Evolutionary conservation across 139 green algal genomes (phyloP).

Genomic region (Chlorella sp.): DNA sequence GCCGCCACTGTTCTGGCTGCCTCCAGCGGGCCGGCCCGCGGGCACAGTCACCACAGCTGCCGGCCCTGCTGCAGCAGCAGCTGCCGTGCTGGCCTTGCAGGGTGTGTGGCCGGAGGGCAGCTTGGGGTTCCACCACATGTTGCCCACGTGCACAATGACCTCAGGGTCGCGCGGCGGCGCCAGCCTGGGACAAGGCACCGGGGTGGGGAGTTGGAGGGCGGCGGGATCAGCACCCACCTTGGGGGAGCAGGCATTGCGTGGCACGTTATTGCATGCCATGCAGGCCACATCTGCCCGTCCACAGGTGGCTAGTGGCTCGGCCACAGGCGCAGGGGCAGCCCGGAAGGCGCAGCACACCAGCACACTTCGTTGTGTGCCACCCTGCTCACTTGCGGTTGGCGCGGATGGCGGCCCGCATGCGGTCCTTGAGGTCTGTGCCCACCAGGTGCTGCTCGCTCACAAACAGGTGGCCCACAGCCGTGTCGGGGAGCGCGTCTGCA

Average conservation of each 20-base stretch:
- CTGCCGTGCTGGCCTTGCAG: not conserved
- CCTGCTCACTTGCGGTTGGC: constrained; percentile 55
- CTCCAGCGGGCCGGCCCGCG: not conserved
- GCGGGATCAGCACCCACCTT: not conserved
- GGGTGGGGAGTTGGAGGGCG: not conserved
- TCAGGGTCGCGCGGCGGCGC: constrained; percentile 45
- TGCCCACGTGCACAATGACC: constrained; percentile 58
- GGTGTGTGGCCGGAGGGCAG: constrained; percentile 17
- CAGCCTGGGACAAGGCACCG: constrained; percentile 3
- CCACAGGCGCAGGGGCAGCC: too few relatives aligned
- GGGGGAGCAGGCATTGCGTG: not conserved
- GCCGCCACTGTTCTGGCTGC: not conserved
- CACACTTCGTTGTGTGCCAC: too few relatives aligned
- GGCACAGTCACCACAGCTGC: constrained; percentile 17
- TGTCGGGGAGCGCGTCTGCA: constrained; percentile 47
- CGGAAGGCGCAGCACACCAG: too few relatives aligned
- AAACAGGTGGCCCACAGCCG: constrained; percentile 65
- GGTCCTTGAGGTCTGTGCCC: constrained; percentile 54
- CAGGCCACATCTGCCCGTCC: too few relatives aligned
- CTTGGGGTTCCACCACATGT: constrained; percentile 78
- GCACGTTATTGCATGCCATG: not conserved
- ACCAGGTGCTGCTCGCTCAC: constrained; percentile 68
- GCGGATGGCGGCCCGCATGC: constrained; percentile 62
- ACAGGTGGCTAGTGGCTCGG: too few relatives aligned
- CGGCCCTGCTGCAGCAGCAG: not conserved